Percentiles rank a stretch among this genome's conserved stretches.
These are phyloP conservation scores for Trebouxia sp. DNA, from an alignment of 139 green algal species.

Conservation along the genomic window DNA sequence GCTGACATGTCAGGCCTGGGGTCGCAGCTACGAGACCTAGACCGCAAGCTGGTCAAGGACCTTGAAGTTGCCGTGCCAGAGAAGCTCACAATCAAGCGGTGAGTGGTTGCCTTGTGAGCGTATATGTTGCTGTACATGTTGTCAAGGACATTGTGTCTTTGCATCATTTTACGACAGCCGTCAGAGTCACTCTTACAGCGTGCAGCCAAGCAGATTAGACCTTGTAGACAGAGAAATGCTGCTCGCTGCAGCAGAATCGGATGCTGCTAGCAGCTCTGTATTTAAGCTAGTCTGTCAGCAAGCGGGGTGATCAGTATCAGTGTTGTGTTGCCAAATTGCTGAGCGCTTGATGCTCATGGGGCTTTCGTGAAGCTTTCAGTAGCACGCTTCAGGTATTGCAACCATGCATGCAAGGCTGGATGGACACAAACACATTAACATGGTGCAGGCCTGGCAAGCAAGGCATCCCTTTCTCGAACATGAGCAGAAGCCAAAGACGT, in stretches of 20 bases:
- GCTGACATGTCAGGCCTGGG: background rate
- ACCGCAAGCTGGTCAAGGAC: slow-evolving; percentile 25
- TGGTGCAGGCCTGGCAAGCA: background rate
- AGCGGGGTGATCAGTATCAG: too few relatives aligned
- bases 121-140: background rate
- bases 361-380: too few relatives aligned
- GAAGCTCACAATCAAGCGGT: background rate
- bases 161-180: too few relatives aligned
- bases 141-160: background rate
- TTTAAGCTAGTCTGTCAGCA: too few relatives aligned
- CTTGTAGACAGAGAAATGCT: too few relatives aligned
- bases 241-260: too few relatives aligned
- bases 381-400: too few relatives aligned
- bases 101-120: background rate
- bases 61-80: background rate
- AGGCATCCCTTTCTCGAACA: background rate
- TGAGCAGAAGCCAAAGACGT: slow-evolving; percentile 13
- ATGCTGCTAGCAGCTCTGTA: too few relatives aligned
- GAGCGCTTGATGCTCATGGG: too few relatives aligned
- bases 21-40: background rate
- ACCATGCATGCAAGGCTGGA: background rate
- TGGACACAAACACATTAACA: background rate
- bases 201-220: too few relatives aligned
- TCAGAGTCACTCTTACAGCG: too few relatives aligned
- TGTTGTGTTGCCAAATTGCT: too few relatives aligned